Base-by-base conservation (phyloP, 176 grass and related monocot species). In the Triticum timopheevii region DNA sequence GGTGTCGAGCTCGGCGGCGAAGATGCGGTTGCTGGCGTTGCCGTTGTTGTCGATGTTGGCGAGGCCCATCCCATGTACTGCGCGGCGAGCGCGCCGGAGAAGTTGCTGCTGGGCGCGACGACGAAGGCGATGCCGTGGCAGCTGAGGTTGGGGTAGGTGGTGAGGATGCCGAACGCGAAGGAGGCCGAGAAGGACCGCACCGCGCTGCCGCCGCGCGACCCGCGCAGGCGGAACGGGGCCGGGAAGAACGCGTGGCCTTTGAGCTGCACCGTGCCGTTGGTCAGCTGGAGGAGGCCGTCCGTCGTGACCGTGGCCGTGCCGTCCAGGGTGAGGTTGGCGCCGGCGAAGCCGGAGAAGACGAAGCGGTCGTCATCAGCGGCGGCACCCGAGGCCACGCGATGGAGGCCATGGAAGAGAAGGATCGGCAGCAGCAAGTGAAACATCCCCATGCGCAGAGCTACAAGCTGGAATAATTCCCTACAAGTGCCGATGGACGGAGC, bases 1-100 rank as follows among this genome's bases (percentile, higher is more conserved):
- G 38, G 70, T 73, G n/a, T 73, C 70, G 11, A 73, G 22, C 38
- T 73, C 38, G 38, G 70, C 38, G 38, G 22, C 10, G n/a, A 73
- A 73, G 70, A 73, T 44, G 70, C 23, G 70, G 70, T 73, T 73
- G 70, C 22, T 73, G 38, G 70, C 11, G 70, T 73, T 73, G 70
- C 70, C 38, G 12, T 73, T 73, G 38, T 73, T 73, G 70, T 73
- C 70, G 6, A 73, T 4, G 70, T 73, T 73, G 22, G 70, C 22
- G 70, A 73, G 20, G 38, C 38, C 70, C 70, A 73, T 73, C 38
- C 70, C 70, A 73, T 73, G 38, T 44, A 73, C 70, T 73, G 70
- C 38, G 38, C 70, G n/a, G 10, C 70, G 23, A 73, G 70, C 22
- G 70, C 38, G 38, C 2, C 44, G 38, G 70, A 44, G 70, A 73